phyloP scores from a whole-genome alignment of 2,329 filamentous ascomycete genomes.

The Botrytis sinoallii region DNA sequence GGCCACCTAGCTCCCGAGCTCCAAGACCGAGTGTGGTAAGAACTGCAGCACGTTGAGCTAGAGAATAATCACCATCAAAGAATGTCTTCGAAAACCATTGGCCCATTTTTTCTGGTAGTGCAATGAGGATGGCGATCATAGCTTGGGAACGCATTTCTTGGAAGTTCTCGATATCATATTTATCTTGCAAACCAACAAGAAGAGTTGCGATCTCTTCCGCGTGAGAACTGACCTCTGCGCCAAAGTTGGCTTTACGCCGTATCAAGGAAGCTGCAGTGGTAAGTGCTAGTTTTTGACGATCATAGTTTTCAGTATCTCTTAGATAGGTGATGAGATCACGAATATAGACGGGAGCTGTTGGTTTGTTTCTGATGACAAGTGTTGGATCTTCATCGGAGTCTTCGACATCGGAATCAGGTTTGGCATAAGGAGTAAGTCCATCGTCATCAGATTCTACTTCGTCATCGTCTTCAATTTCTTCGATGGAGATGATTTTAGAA shows the following conservation, averaged over 20 bases:
- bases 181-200: slow-evolving; percentile 78
- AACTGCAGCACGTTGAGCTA: slow-evolving; percentile 77
- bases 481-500: slow-evolving; percentile 50
- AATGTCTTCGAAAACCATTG: slow-evolving; percentile 82
- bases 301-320: slow-evolving; percentile 77
- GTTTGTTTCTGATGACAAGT: slow-evolving; percentile 77
- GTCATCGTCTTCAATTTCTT: slow-evolving; percentile 62
- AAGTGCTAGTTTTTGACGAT: slow-evolving; percentile 77
- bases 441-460: slow-evolving; percentile 45
- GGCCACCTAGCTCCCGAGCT: slow-evolving; percentile 80
- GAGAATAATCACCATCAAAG: slow-evolving; percentile 88
- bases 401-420: slow-evolving; percentile 82
- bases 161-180: slow-evolving; percentile 78
- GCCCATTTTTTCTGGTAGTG: slow-evolving; percentile 73
- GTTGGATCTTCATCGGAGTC: slow-evolving; percentile 94
- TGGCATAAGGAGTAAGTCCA: slow-evolving; percentile 69
- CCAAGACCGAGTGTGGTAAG: slow-evolving; percentile 79
- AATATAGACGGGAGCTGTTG: slow-evolving; percentile 83
- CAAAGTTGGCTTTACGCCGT: slow-evolving; percentile 82
- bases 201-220: slow-evolving; percentile 74
- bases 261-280: slow-evolving; percentile 76
- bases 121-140: slow-evolving; percentile 77
- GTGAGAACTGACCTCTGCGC: slow-evolving; percentile 82
- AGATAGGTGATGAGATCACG: slow-evolving; percentile 78
- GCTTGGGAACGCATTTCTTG: slow-evolving; percentile 71